Base-by-base conservation (phyloP, 179 eudicot species). In the Heliamphora pulchella region DNA sequence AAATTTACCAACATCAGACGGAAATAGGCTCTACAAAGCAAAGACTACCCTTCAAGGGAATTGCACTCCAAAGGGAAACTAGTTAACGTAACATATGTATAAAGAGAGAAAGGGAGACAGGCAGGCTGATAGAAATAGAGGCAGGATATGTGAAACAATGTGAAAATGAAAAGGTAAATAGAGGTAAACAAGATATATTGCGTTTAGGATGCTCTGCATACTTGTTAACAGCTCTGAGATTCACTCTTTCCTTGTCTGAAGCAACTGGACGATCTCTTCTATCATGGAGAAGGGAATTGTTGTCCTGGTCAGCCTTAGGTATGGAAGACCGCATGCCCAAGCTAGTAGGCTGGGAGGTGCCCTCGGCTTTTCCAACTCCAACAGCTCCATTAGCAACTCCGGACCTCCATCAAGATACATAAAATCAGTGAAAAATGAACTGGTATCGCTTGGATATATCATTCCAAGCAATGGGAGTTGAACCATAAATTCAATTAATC, bases 281-380 rank as follows among this genome's bases (percentile, higher is more conserved):
- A 77, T 89, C 90, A 62, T 81, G 85, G 77, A 85, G 86, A 76
- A 80, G 67, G 65, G 88, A 73, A 75, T 66, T 83, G 72, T 66
- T 87, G 57, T 89, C 94, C 63, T 86, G 91, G 43, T 91, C 94
- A 82, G 88, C 73, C 88, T 88, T 82, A 57, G 90, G 83, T 51
- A 84, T 70, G 79, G 89, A 81, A 77, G 89, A 77, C 31, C 90
- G 90, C 84, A 87, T 73, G 81, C 84, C 88, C 77, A 85, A 70
- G 82, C 88, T 79, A 77, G 83, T 82, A 58, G 85, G 89, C 57
- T 81, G 89, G 15, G 78, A 70, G 57, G 75, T 75, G 39, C 84
- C 84, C 76, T 88, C 93, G 70, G 80, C 83, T 78, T 88, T 91
- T 75, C 85, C 91, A 57, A 83, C 82, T 65, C 88, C 87, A 58